A percentile compares a stretch with the other conserved stretches of the same genome.
These are phyloP conservation scores for Paramecium octaurelia DNA, from an alignment of 73 alveolate genomes.

Conservation along the genomic window DNA sequence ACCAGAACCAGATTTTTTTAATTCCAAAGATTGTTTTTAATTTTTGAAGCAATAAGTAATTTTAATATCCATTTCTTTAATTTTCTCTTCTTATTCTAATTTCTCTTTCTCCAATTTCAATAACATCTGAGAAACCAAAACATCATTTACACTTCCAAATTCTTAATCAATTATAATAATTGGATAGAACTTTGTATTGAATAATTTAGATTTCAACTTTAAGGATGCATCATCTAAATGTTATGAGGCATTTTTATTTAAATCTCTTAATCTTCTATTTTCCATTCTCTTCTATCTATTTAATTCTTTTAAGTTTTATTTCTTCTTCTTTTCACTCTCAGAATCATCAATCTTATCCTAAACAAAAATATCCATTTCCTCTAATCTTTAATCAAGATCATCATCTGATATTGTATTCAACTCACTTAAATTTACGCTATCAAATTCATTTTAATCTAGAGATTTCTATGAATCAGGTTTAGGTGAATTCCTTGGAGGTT, in stretches of 20 bases:
- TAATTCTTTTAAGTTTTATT: neutral
- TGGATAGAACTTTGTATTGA: neutral
- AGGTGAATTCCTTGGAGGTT: neutral
- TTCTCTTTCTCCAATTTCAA: neutral
- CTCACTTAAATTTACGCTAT: conserved; percentile 24
- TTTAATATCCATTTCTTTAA: neutral
- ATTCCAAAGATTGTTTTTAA: neutral
- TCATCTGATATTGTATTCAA: conserved; percentile 23
- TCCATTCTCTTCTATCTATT: neutral
- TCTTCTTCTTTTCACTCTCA: neutral
- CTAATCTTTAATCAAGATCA: conserved; percentile 1
- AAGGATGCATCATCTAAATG: neutral
- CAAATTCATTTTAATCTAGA: neutral
- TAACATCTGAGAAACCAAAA: neutral
- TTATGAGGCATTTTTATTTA: neutral
- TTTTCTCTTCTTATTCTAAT: neutral
- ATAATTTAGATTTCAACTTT: neutral
- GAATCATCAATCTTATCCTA: neutral
- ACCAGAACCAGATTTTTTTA: neutral
- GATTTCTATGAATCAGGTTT: neutral
- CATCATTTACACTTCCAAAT: neutral
- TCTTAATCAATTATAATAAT: neutral
- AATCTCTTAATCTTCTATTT: neutral
- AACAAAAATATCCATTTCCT: conserved; percentile 20
- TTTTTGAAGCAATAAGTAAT: neutral